These are phyloP conservation scores for Arabidopsis lyrata DNA, from an alignment of 441 rosid species.

Conservation along the genomic window DNA sequence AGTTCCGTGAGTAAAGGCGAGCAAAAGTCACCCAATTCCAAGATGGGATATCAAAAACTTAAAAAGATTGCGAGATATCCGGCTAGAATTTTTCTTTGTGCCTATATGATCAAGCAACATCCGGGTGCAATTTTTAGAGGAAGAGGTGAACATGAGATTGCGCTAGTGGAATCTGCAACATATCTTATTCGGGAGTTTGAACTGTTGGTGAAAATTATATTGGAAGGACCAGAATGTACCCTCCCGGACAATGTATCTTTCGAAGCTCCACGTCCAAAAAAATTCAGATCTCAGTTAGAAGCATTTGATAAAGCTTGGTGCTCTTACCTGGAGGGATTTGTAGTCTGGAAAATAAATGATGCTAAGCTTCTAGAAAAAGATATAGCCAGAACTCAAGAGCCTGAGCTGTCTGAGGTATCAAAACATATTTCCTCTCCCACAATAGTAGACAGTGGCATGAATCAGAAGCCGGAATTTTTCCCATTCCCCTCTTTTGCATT, in stretches of 20 bases:
- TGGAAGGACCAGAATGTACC: conserved; percentile 74
- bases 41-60: conserved; percentile 44
- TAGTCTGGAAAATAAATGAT: conserved; percentile 90
- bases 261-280: conserved; percentile 51
- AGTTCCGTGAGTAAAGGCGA: conserved; percentile 54
- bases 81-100: conserved; percentile 86
- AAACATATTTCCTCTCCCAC: conserved; percentile 66
- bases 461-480: conserved; percentile 58
- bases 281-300: conserved; percentile 77
- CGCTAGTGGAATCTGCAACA: conserved; percentile 73
- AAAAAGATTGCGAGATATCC: conserved; percentile 70
- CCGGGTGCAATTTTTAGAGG: conserved; percentile 88
- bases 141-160: conserved; percentile 81
- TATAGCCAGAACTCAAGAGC: conserved; percentile 83
- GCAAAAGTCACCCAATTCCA: conserved; percentile 48
- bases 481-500: conserved; percentile 6
- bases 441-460: conserved; percentile 55
- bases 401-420: conserved; percentile 78
- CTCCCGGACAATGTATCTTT: conserved; percentile 59
- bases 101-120: conserved; percentile 91
- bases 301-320: conserved; percentile 92
- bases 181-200: conserved; percentile 75
- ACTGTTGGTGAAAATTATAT: conserved; percentile 66
- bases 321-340: conserved; percentile 79
- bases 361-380: conserved; percentile 84